These are phyloP conservation scores for Vitis rupestris DNA, from an alignment of 164 flowering plant genomes.

Conservation along the genomic window DNA sequence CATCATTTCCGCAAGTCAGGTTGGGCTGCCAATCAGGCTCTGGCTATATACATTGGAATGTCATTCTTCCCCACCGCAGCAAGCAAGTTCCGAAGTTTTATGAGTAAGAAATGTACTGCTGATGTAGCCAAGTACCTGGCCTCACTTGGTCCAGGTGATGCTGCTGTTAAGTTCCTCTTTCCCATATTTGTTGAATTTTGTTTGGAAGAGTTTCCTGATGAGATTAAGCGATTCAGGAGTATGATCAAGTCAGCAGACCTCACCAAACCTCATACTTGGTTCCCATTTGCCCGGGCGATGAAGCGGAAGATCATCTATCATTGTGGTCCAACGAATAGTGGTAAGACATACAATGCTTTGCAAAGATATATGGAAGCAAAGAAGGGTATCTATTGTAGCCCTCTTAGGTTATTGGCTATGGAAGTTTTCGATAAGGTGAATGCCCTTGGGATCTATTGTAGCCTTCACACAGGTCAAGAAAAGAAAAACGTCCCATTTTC, in stretches of 20 bases:
- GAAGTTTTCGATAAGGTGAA: conserved; percentile 94
- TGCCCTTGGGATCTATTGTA: conserved; percentile 77
- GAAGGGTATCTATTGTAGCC: conserved; percentile 86
- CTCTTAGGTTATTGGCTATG: conserved; percentile 90
- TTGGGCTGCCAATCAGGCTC: conserved; percentile 86
- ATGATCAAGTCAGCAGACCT: conserved; percentile 78
- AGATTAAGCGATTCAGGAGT: conserved; percentile 61
- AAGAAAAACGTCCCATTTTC: conserved; percentile 81
- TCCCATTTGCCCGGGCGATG: conserved; percentile 92
- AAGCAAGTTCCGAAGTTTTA: conserved; percentile 49
- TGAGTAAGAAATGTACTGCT: conserved; percentile 44
- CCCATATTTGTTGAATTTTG: conserved; percentile 87
- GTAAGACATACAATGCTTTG: conserved; percentile 89
- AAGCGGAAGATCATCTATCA: conserved; percentile 84
- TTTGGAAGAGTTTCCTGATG: conserved; percentile 74
- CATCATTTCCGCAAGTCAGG: conserved; percentile 48
- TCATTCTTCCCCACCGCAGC: conserved; percentile 80
- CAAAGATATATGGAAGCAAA: conserved; percentile 88
- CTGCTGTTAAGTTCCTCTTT: conserved; percentile 63
- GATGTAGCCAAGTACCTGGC: conserved; percentile 50
- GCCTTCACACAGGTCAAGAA: conserved; percentile 87
- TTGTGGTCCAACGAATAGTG: conserved; percentile 95
- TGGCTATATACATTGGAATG: conserved; percentile 73
- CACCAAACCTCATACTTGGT: conserved; percentile 93
- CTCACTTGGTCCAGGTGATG: conserved; percentile 54